Evolutionary conservation across 2,329 filamentous ascomycete genomes (phyloP).

Genomic region (Fusarium palustre): DNA sequence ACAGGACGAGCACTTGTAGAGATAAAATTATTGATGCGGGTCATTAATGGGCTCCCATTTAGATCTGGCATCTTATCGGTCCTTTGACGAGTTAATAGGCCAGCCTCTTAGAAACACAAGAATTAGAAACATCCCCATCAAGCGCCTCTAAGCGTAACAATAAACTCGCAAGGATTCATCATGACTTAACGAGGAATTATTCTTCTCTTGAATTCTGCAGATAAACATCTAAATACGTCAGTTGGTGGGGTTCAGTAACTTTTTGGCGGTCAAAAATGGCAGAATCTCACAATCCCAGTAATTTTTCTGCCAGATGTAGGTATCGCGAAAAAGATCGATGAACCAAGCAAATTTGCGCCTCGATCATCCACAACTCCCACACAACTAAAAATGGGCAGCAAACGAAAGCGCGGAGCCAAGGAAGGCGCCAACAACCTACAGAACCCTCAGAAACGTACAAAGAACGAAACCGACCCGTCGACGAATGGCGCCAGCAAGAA

Average conservation of each 20-base stretch:
- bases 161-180: neutral
- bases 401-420: constrained; percentile 53
- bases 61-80: neutral
- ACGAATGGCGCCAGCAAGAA: constrained; percentile 30
- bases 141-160: neutral
- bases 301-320: constrained; percentile 33
- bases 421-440: constrained; percentile 45
- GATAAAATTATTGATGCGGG: neutral
- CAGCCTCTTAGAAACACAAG: neutral
- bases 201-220: neutral
- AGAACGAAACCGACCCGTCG: constrained; percentile 45
- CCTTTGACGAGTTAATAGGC: neutral
- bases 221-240: constrained; percentile 1
- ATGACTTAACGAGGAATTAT: neutral
- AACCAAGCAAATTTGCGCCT: constrained; percentile 14
- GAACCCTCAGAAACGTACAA: constrained; percentile 50
- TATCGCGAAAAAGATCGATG: constrained; percentile 15
- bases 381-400: constrained; percentile 49
- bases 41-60: neutral
- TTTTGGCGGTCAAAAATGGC: constrained; percentile 40
- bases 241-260: constrained; percentile 36
- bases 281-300: constrained; percentile 28
- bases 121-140: neutral
- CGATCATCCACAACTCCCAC: constrained; percentile 1
- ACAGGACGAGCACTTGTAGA: neutral